These are phyloP conservation scores for Sanghuangporus baumii DNA, from an alignment of 1,284 basidiomycete species.

Conservation along the genomic window DNA sequence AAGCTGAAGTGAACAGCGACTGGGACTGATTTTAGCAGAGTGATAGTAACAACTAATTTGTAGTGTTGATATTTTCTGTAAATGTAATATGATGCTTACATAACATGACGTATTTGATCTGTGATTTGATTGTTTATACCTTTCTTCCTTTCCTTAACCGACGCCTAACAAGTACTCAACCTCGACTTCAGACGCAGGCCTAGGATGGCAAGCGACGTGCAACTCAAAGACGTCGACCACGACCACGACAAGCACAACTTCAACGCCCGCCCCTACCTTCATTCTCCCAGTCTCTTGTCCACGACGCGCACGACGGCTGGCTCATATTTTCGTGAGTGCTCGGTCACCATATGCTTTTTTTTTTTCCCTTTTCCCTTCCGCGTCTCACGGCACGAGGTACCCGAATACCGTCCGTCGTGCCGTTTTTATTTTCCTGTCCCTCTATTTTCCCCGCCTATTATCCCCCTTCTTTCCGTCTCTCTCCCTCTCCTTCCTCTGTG, in stretches of 20 bases:
- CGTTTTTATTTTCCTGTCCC: not conserved
- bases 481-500: not conserved
- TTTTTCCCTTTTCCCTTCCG: not conserved
- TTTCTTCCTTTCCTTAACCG: not conserved
- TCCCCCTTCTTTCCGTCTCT: not conserved
- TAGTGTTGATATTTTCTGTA: too few relatives aligned
- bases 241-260: not conserved
- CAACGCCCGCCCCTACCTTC: not conserved
- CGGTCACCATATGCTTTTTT: not conserved
- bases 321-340: conserved; percentile 1
- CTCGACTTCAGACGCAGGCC: not conserved
- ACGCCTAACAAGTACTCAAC: not conserved
- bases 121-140: not conserved
- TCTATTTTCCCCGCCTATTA: not conserved
- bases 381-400: conserved; percentile 1
- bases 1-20: conserved; percentile 45
- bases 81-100: not conserved
- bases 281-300: not conserved
- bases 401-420: not conserved
- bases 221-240: not conserved
- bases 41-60: too few relatives aligned
- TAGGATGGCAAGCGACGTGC: not conserved
- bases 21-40: too few relatives aligned
- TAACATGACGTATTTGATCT: conserved; percentile 1
- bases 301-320: not conserved